A percentile compares a stretch with the other conserved stretches of the same genome.
Conservation (phyloP, 805 yeast species). For the Nakazawaea molendinolei region DNA sequence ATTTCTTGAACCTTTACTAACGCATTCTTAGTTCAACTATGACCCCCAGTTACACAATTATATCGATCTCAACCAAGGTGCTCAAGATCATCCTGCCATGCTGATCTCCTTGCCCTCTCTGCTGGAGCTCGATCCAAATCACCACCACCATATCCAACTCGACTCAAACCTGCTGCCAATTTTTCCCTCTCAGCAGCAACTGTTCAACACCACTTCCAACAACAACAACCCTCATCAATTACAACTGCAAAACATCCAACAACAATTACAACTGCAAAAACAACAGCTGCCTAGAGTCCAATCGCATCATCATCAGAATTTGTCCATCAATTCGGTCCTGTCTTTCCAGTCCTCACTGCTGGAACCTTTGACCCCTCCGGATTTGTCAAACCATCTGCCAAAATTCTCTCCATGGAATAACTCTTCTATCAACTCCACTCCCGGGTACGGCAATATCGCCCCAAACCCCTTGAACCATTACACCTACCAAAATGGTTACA, state of each 20-base stretch:
- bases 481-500: slow-evolving; percentile 1
- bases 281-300: slow-evolving; percentile 7
- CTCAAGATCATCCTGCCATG: too few species aligned
- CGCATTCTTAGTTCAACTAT: too few species aligned
- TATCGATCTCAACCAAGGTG: too few species aligned
- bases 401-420: slow-evolving; percentile 14
- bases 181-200: slow-evolving; percentile 5
- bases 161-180: background rate
- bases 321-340: slow-evolving; percentile 14
- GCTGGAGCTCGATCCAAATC: slow-evolving; percentile 5
- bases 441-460: background rate
- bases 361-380: slow-evolving; percentile 16
- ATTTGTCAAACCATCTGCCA: slow-evolving; percentile 6
- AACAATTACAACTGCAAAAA: slow-evolving; percentile 2
- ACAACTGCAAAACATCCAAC: too few species aligned
- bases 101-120: too few species aligned
- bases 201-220: slow-evolving; percentile 5
- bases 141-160: slow-evolving; percentile 5
- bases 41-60: too few species aligned
- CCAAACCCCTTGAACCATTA: background rate
- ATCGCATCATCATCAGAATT: slow-evolving; percentile 12
- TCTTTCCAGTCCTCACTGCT: slow-evolving; percentile 10
- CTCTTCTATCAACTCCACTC: too few species aligned
- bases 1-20: too few species aligned
- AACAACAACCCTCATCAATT: slow-evolving; percentile 6